Percentiles rank a stretch among this genome's conserved stretches.
These are phyloP conservation scores for Metarhizium rileyi DNA, from an alignment of 2,329 filamentous ascomycete species.

Conservation along the genomic window DNA sequence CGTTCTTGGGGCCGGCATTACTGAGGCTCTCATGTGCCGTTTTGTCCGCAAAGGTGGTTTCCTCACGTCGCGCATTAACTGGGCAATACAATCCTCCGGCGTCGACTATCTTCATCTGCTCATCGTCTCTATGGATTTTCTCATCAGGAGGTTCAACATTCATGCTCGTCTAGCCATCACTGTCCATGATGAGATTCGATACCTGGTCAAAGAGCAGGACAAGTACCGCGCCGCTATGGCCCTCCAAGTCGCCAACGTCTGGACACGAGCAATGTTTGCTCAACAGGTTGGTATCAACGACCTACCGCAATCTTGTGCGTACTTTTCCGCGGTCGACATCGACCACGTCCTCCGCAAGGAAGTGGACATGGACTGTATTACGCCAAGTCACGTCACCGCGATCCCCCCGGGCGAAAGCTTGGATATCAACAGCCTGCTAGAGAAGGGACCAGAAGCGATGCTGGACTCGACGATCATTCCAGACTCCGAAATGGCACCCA, in stretches of 20 bases:
- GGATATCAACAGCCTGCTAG: constrained; percentile 70
- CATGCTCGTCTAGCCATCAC: constrained; percentile 81
- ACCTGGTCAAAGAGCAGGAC: constrained; percentile 76
- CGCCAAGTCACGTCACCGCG: constrained; percentile 68
- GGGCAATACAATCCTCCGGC: constrained; percentile 95
- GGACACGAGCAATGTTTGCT: constrained; percentile 95
- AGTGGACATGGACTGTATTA: constrained; percentile 95
- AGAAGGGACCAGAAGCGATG: constrained; percentile 56
- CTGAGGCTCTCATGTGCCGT: constrained; percentile 82
- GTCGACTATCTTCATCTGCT: constrained; percentile 95
- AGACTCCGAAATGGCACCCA: constrained; percentile 38
- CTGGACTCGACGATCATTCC: constrained; percentile 59
- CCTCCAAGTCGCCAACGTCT: constrained; percentile 85
- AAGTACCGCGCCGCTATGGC: constrained; percentile 88
- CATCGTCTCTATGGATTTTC: constrained; percentile 89
- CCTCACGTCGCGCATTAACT: constrained; percentile 94
- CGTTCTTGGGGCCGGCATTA: constrained; percentile 89
- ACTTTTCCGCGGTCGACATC: constrained; percentile 91
- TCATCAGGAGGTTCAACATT: constrained; percentile 76
- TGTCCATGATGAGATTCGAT: constrained; percentile 95
- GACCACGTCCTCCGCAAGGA: constrained; percentile 95
- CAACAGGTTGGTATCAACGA: constrained; percentile 96
- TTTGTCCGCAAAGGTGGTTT: constrained; percentile 85
- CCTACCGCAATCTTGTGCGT: constrained; percentile 86
- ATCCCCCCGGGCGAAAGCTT: constrained; percentile 82